A percentile compares a stretch with the other conserved stretches of the same genome.
Evolutionary conservation across 805 yeast genomes (phyloP).

Genomic region (Scheffersomyces spartinae): DNA sequence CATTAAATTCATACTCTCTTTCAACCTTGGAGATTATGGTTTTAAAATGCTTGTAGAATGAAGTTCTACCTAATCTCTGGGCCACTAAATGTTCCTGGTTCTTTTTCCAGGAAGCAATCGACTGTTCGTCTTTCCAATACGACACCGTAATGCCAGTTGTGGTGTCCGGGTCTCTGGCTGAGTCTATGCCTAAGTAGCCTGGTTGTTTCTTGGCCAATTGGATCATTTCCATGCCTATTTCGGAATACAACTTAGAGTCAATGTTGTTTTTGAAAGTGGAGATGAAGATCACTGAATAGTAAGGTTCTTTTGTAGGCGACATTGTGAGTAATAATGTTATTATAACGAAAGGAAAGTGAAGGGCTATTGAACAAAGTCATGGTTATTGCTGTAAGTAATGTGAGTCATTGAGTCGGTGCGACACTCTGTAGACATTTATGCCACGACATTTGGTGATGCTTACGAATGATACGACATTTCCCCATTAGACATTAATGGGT

Average conservation of each 20-base stretch:
- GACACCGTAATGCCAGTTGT: constrained; percentile 8
- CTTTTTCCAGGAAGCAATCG: constrained; percentile 7
- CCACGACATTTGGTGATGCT: too few relatives aligned
- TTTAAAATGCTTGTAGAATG: constrained; percentile 5
- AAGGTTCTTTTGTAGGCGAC: constrained; percentile 7
- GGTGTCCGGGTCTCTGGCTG: constrained; percentile 5
- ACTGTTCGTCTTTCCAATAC: constrained; percentile 7
- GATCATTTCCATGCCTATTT: constrained; percentile 4
- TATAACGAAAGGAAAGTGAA: too few relatives aligned
- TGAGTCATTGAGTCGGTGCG: too few relatives aligned
- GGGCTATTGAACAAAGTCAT: too few relatives aligned
- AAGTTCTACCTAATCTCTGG: constrained; percentile 5
- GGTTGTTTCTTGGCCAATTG: constrained; percentile 6
- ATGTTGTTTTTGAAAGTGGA: constrained; percentile 3
- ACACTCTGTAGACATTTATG: too few relatives aligned
- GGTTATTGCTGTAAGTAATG: too few relatives aligned
- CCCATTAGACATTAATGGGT: too few relatives aligned
- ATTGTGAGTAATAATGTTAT: too few relatives aligned
- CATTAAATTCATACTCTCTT: constrained; percentile 3
- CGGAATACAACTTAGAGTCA: constrained; percentile 4
- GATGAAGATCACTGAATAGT: constrained; percentile 8
- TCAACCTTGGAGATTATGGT: constrained; percentile 8
- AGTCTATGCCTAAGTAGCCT: constrained; percentile 9
- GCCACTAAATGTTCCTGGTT: constrained; percentile 8
- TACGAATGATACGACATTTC: too few relatives aligned